Conservation (phyloP, 2,329 filamentous ascomycete species). For the Remersonia thermophila region DNA sequence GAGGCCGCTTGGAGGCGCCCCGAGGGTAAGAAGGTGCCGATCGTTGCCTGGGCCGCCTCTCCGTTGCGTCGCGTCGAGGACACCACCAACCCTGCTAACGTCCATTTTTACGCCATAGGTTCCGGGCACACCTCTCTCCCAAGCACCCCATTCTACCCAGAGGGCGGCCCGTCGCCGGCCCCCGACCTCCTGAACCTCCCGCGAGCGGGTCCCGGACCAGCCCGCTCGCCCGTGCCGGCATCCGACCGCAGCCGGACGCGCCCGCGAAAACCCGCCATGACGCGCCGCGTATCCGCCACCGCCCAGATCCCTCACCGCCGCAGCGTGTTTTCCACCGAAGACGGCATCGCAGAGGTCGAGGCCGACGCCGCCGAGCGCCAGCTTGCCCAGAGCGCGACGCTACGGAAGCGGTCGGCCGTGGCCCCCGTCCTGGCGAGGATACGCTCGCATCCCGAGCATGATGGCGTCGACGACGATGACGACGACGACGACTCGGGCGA, state of each 20-base stretch:
- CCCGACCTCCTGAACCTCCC: slow-evolving; percentile 19
- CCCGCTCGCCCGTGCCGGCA: slow-evolving; percentile 34
- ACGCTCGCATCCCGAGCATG: slow-evolving; percentile 19
- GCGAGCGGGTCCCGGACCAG: slow-evolving; percentile 21
- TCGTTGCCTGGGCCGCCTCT: no score
- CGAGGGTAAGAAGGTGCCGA: slow-evolving; percentile 37
- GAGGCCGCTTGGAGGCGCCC: slow-evolving; percentile 48
- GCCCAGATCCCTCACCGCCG: slow-evolving; percentile 62
- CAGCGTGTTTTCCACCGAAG: slow-evolving; percentile 82
- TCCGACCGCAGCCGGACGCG: slow-evolving; percentile 38
- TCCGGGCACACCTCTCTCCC: slow-evolving; percentile 13
- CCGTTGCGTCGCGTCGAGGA: no score
- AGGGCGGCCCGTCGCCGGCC: slow-evolving; percentile 21
- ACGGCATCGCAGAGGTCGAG: slow-evolving; percentile 70
- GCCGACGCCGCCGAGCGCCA: slow-evolving; percentile 46
- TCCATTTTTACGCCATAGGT: slow-evolving; percentile 3
- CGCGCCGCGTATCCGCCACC: slow-evolving; percentile 63
- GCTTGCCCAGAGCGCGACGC: slow-evolving; percentile 26
- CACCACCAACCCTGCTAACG: no score
- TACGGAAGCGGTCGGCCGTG: slow-evolving; percentile 25
- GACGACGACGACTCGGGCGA: background rate
- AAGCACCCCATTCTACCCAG: slow-evolving; percentile 14
- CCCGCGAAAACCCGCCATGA: slow-evolving; percentile 59
- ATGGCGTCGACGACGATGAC: slow-evolving; percentile 2
- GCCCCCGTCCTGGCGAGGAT: slow-evolving; percentile 21